These are phyloP conservation scores for Linnemannia exigua DNA, from an alignment of 192 early-diverging fungal genomes.

Conservation along the genomic window DNA sequence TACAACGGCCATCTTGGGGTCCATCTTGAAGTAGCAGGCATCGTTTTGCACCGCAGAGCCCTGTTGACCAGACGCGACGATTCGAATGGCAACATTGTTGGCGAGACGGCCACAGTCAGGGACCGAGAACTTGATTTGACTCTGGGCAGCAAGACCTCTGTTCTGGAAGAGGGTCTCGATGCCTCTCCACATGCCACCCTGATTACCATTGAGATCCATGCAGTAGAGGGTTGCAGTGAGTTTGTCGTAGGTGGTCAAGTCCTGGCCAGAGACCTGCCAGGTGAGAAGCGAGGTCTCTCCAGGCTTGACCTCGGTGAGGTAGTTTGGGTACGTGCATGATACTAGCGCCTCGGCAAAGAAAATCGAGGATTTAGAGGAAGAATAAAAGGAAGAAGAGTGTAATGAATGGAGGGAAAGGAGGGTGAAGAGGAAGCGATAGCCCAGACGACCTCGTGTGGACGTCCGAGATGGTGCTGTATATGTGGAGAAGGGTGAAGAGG, in stretches of 20 bases:
- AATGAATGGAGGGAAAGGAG: conserved; percentile 5
- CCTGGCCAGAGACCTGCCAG: conserved; percentile 9
- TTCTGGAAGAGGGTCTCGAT: conserved; percentile 28
- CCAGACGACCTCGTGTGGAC: neutral
- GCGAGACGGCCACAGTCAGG: conserved; percentile 40
- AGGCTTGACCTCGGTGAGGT: conserved; percentile 37
- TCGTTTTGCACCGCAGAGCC: neutral
- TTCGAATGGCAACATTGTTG: conserved; percentile 34
- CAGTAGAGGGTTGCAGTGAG: conserved; percentile 46
- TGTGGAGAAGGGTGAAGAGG: neutral
- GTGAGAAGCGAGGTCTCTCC: conserved; percentile 20
- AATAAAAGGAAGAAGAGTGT: neutral
- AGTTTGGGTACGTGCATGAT: conserved; percentile 35
- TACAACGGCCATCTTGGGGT: neutral
- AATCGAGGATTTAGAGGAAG: neutral
- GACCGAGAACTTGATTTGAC: conserved; percentile 23
- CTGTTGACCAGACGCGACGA: conserved; percentile 17
- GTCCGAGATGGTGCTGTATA: neutral
- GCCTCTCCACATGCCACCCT: conserved; percentile 41
- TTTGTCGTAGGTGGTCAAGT: conserved; percentile 15
- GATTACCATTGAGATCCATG: conserved; percentile 41
- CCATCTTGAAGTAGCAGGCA: conserved; percentile 44
- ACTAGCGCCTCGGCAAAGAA: conserved; percentile 20
- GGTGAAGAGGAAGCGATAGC: neutral
- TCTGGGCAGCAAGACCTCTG: neutral